Evolutionary conservation across 78 protist genomes (phyloP).

Genomic region (Speleostelium caveatum): DNA sequence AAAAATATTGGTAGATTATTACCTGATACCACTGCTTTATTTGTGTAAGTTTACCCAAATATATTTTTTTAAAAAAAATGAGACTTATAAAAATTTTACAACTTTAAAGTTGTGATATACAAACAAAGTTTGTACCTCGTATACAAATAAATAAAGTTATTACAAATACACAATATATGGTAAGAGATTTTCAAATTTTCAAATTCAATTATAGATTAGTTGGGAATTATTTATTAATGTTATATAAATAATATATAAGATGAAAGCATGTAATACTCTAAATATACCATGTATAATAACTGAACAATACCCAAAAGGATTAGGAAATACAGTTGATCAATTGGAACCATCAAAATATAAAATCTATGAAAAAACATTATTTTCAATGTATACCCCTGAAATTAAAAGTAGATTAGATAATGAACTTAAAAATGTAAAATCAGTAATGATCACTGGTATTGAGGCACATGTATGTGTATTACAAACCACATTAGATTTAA

Average conservation of each 20-base stretch:
- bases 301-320: constrained; percentile 82
- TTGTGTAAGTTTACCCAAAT: constrained; percentile 19
- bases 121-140: constrained; percentile 36
- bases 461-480: constrained; percentile 85
- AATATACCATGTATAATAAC: constrained; percentile 74
- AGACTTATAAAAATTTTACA: neutral
- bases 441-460: constrained; percentile 78
- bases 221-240: neutral
- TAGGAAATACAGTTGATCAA: constrained; percentile 63
- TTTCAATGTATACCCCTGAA: constrained; percentile 74
- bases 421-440: constrained; percentile 1
- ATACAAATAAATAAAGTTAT: constrained; percentile 31
- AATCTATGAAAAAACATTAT: constrained; percentile 58
- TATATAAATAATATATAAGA: neutral
- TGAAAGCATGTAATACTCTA: constrained; percentile 54
- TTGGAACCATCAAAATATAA: neutral
- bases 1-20: constrained; percentile 4
- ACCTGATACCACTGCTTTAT: constrained; percentile 25
- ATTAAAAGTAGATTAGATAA: constrained; percentile 13
- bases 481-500: constrained; percentile 82
- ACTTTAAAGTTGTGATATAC: constrained; percentile 48
- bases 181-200: neutral
- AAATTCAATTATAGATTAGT: neutral
- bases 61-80: neutral
- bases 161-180: constrained; percentile 24